Conservation (phyloP, 495 filamentous ascomycete species). For the Aspergillus sclerotioniger region DNA sequence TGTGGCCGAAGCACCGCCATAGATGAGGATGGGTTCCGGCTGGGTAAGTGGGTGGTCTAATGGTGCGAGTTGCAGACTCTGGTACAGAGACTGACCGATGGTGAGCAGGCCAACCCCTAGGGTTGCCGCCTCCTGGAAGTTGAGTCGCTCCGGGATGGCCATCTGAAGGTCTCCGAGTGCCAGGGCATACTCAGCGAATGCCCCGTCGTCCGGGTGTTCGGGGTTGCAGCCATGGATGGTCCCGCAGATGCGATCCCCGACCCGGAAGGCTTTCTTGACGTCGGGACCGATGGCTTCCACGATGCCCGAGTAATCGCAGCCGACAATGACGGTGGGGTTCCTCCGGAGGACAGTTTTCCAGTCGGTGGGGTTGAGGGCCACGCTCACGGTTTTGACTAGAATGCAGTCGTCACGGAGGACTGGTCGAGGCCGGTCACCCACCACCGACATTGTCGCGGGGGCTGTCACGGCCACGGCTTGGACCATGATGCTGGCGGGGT, state of each 20-base stretch:
- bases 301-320: slow-evolving; percentile 52
- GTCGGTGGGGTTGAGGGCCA: slow-evolving; percentile 56
- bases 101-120: slow-evolving; percentile 51
- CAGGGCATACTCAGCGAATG: slow-evolving; percentile 48
- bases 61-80: slow-evolving; percentile 17
- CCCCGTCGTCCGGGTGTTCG: slow-evolving; percentile 43
- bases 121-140: slow-evolving; percentile 49
- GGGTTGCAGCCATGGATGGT: slow-evolving; percentile 46
- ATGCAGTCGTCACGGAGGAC: slow-evolving; percentile 5
- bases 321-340: slow-evolving; percentile 31
- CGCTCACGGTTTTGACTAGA: slow-evolving; percentile 17
- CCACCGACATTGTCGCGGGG: neutral
- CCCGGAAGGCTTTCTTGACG: slow-evolving; percentile 27
- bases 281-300: slow-evolving; percentile 46
- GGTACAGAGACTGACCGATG: slow-evolving; percentile 24
- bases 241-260: slow-evolving; percentile 50
- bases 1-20: slow-evolving; percentile 49
- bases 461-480: slow-evolving; percentile 1
- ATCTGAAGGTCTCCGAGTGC: slow-evolving; percentile 47
- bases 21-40: slow-evolving; percentile 40
- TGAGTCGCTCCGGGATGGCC: slow-evolving; percentile 47
- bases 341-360: slow-evolving; percentile 42
- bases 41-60: neutral
- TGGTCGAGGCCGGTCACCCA: neutral
- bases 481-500: too few species aligned